These are phyloP conservation scores for Cladosporium velox DNA, from an alignment of 2,329 filamentous ascomycete species.

Conservation along the genomic window DNA sequence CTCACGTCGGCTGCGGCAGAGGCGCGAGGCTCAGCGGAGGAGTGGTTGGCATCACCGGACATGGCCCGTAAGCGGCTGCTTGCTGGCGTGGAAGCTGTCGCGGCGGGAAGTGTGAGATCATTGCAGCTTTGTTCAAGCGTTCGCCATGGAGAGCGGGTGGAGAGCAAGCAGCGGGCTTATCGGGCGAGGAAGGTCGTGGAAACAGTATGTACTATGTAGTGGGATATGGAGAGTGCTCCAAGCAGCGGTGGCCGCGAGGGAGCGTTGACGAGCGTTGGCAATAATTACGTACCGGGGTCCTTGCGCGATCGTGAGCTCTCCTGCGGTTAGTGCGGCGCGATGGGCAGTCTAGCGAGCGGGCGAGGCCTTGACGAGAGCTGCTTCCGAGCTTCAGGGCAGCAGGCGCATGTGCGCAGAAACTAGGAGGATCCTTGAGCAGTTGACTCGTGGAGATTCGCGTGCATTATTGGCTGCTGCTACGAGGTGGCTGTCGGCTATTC, in stretches of 20 bases:
- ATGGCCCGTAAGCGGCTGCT: conserved; percentile 23
- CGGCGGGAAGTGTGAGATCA: conserved; percentile 20
- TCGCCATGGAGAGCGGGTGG: not conserved
- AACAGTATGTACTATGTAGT: not conserved
- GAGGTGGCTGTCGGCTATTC: not conserved
- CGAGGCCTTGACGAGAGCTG: conserved; percentile 4
- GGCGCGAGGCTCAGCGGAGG: conserved; percentile 22
- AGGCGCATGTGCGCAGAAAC: not conserved
- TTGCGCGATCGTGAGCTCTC: conserved; percentile 9
- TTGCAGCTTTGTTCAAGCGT: conserved; percentile 17
- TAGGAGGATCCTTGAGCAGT: not conserved
- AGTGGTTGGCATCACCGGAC: conserved; percentile 24
- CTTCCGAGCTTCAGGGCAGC: not conserved
- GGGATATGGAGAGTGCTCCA: conserved; percentile 4
- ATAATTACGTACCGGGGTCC: conserved; percentile 13
- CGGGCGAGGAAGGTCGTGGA: not conserved
- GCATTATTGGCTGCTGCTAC: not conserved
- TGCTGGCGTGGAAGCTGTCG: conserved; percentile 20
- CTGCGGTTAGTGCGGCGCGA: conserved; percentile 14
- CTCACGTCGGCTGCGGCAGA: conserved; percentile 31
- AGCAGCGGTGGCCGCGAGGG: not conserved
- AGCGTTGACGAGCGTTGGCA: conserved; percentile 7
- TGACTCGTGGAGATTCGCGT: not conserved
- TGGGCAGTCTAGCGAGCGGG: conserved; percentile 2
- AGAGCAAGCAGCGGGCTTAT: not conserved